Conservation (phyloP, 352 stramenopile species). For the Phytophthora niederhauseri region DNA sequence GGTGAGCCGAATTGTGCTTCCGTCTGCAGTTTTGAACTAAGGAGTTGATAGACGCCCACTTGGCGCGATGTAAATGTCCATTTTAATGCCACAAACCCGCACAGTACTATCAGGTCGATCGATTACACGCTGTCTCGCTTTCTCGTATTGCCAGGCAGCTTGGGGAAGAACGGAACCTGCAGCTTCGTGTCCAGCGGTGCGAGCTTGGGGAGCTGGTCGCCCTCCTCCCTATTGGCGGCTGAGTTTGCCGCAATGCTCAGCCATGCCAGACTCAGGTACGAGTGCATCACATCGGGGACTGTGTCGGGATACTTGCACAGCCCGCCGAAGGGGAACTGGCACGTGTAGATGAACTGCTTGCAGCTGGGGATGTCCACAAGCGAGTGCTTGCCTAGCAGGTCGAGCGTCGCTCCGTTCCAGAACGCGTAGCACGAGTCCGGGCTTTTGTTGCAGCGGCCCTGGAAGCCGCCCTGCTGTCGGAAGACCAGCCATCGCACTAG, state of each 20-base stretch:
- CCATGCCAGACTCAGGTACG: constrained; percentile 92
- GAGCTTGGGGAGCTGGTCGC: constrained; percentile 44
- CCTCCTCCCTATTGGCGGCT: constrained; percentile 15
- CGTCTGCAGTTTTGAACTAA: background rate
- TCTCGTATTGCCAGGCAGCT: constrained; percentile 22
- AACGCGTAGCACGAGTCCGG: constrained; percentile 93
- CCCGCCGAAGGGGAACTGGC: constrained; percentile 85
- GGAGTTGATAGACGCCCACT: background rate
- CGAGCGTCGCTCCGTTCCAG: constrained; percentile 91
- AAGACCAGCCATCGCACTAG: constrained; percentile 87
- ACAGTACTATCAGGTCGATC: background rate
- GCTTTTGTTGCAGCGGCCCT: constrained; percentile 92
- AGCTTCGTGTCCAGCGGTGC: constrained; percentile 71
- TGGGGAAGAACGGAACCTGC: constrained; percentile 76
- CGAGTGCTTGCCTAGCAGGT: constrained; percentile 76
- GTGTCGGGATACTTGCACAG: constrained; percentile 83
- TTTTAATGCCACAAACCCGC: background rate
- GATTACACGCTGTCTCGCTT: constrained; percentile 21
- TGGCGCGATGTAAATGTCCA: background rate
- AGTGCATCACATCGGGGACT: constrained; percentile 92
- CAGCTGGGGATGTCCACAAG: constrained; percentile 79
- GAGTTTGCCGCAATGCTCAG: constrained; percentile 78
- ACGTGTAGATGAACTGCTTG: constrained; percentile 82
- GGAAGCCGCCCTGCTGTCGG: constrained; percentile 85
- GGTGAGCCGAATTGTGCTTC: background rate